phyloP scores from a whole-genome alignment of 169 alveolate species.

The Eimeria tenella region DNA sequence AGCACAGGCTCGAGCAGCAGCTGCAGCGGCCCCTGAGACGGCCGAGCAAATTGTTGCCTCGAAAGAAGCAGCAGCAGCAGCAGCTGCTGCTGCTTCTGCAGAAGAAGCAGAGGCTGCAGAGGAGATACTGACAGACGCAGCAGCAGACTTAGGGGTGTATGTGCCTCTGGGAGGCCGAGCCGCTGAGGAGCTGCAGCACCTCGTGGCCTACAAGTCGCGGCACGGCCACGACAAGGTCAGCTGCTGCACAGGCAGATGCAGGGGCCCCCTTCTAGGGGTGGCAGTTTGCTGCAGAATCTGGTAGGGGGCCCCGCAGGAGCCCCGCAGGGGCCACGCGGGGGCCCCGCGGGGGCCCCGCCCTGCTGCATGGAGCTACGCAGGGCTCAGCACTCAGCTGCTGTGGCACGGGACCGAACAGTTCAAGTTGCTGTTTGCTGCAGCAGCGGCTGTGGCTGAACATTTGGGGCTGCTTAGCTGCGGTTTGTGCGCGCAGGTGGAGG shows the following conservation, averaged over 20 bases:
- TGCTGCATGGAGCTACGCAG: too few species aligned
- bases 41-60: constrained; percentile 48
- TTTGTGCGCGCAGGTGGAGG: constrained; percentile 57
- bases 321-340: background rate
- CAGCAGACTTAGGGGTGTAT: constrained; percentile 31
- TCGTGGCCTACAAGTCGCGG: constrained; percentile 41
- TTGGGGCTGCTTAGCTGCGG: background rate
- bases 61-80: constrained; percentile 46
- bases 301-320: too few species aligned
- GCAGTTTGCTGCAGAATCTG: too few species aligned
- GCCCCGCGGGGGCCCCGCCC: background rate
- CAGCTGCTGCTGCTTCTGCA: constrained; percentile 43
- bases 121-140: constrained; percentile 2
- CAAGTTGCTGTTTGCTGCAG: too few species aligned
- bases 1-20: constrained; percentile 10
- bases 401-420: too few species aligned
- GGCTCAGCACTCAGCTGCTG: too few species aligned
- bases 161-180: constrained; percentile 37
- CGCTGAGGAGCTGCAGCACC: constrained; percentile 44
- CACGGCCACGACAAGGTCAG: constrained; percentile 49
- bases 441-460: too few species aligned
- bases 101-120: constrained; percentile 31
- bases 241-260: background rate
- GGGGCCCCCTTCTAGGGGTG: too few species aligned
- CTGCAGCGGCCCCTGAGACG: background rate